Percentiles rank a stretch among this genome's conserved stretches.
Evolutionary conservation across 2,329 filamentous ascomycete species (phyloP).

Genomic region (Fusarium anthophilum): DNA sequence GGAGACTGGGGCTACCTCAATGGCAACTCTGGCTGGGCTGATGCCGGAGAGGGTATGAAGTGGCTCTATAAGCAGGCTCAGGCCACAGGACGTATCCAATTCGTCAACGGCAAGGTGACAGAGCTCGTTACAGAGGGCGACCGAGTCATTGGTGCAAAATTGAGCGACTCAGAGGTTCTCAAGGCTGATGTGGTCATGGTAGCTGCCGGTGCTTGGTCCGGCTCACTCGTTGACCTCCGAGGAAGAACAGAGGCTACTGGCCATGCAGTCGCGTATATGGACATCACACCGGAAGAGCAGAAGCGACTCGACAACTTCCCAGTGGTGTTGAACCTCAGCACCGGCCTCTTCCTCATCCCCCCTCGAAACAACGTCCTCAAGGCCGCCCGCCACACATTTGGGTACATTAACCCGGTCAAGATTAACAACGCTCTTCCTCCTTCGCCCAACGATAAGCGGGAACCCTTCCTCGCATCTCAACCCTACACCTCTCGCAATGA

Average conservation of each 20-base stretch:
- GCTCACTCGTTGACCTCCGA: slow-evolving; percentile 77
- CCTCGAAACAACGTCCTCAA: slow-evolving; percentile 71
- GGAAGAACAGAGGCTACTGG: slow-evolving; percentile 83
- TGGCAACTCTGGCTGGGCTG: slow-evolving; percentile 78
- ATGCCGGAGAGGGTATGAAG: slow-evolving; percentile 76
- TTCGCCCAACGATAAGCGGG: slow-evolving; percentile 39
- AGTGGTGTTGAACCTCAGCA: slow-evolving; percentile 75
- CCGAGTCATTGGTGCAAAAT: slow-evolving; percentile 63
- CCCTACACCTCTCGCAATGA: slow-evolving; percentile 51
- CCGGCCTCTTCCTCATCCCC: slow-evolving; percentile 79
- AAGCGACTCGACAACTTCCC: slow-evolving; percentile 71
- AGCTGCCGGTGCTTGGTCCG: slow-evolving; percentile 89
- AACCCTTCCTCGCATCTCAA: slow-evolving; percentile 48
- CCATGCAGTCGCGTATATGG: slow-evolving; percentile 81
- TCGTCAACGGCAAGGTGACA: slow-evolving; percentile 61
- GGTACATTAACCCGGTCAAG: slow-evolving; percentile 66
- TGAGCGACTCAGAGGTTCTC: slow-evolving; percentile 48
- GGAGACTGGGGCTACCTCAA: slow-evolving; percentile 80
- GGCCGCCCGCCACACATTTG: slow-evolving; percentile 74
- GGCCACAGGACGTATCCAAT: slow-evolving; percentile 63
- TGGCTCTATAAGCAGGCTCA: slow-evolving; percentile 67
- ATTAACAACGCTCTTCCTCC: slow-evolving; percentile 48
- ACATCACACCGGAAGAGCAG: slow-evolving; percentile 78
- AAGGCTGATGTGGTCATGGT: slow-evolving; percentile 79
- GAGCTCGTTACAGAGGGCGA: slow-evolving; percentile 53